phyloP scores from a whole-genome alignment of 805 yeast genomes.

The Ogataea chonburiensis region DNA sequence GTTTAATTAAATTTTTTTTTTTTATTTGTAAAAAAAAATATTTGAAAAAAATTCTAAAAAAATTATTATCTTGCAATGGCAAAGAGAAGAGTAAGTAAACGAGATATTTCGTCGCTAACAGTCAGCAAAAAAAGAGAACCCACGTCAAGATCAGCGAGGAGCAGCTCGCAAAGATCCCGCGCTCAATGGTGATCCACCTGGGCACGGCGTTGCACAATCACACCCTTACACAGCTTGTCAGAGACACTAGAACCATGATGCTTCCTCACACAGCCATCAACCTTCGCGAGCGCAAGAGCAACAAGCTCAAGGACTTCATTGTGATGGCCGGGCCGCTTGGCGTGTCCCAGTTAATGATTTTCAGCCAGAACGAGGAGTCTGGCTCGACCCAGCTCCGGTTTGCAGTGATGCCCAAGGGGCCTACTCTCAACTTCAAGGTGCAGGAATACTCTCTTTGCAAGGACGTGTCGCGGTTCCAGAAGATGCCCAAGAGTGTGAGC shows the following conservation, averaged over 20 bases:
- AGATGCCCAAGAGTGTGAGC: constrained; percentile 75
- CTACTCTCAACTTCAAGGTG: constrained; percentile 82
- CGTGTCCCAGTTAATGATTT: constrained; percentile 82
- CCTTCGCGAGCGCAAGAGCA: constrained; percentile 80
- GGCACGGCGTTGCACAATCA: constrained; percentile 76
- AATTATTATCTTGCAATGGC: constrained; percentile 26
- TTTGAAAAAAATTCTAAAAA: constrained; percentile 4
- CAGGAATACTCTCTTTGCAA: constrained; percentile 74
- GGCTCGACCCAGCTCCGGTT: constrained; percentile 83
- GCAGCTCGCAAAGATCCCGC: constrained; percentile 72
- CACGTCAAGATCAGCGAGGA: constrained; percentile 67
- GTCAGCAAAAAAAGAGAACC: constrained; percentile 78
- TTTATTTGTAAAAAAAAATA: background rate
- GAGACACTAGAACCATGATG: constrained; percentile 86
- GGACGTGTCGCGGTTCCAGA: constrained; percentile 70
- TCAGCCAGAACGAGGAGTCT: constrained; percentile 73
- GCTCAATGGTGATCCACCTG: constrained; percentile 89
- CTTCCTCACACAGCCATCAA: constrained; percentile 95
- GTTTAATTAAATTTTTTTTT: constrained; percentile 1
- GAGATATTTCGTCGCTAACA: constrained; percentile 10
- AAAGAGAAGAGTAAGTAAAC: constrained; percentile 36
- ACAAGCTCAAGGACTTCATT: constrained; percentile 86
- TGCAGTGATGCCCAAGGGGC: constrained; percentile 91
- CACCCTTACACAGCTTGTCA: constrained; percentile 78
- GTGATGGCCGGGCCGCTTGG: constrained; percentile 99